phyloP scores from a whole-genome alignment of 208 protist species.

The Leishmania guyanensis region DNA sequence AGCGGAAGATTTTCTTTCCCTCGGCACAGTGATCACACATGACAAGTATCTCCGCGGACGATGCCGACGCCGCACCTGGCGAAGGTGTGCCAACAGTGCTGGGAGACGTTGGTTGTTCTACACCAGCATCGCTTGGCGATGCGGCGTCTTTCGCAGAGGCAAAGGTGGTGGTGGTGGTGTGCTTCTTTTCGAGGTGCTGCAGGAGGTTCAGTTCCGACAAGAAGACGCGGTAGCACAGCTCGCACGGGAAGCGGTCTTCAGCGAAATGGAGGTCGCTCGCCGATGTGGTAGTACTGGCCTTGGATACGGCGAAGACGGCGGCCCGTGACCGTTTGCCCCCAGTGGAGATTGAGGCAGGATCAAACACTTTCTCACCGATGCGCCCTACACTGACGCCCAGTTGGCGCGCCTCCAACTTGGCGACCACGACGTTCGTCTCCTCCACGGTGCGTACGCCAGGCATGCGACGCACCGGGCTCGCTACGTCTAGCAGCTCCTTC shows the following conservation, averaged over 20 bases:
- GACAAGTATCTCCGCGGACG: constrained; percentile 21
- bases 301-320: neutral
- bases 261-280: neutral
- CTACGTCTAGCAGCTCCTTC: neutral
- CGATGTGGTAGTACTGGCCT: neutral
- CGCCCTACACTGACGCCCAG: neutral
- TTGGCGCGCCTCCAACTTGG: neutral
- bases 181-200: constrained; percentile 69
- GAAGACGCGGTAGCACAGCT: constrained; percentile 73
- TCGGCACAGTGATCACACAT: constrained; percentile 67
- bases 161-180: constrained; percentile 11
- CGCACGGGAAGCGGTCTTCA: constrained; percentile 75
- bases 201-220: constrained; percentile 67
- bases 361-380: neutral
- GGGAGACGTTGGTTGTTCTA: neutral
- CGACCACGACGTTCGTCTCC: constrained; percentile 6
- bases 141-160: neutral
- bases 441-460: constrained; percentile 11
- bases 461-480: constrained; percentile 5
- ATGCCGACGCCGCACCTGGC: neutral
- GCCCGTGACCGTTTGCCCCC: neutral
- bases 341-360: neutral
- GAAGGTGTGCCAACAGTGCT: neutral
- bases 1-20: constrained; percentile 59
- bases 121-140: neutral